Evolutionary conservation across 345 rosid genomes (phyloP), one percentile per base, ranked within the genome.

Genomic region (Excoecaria agallocha): DNA sequence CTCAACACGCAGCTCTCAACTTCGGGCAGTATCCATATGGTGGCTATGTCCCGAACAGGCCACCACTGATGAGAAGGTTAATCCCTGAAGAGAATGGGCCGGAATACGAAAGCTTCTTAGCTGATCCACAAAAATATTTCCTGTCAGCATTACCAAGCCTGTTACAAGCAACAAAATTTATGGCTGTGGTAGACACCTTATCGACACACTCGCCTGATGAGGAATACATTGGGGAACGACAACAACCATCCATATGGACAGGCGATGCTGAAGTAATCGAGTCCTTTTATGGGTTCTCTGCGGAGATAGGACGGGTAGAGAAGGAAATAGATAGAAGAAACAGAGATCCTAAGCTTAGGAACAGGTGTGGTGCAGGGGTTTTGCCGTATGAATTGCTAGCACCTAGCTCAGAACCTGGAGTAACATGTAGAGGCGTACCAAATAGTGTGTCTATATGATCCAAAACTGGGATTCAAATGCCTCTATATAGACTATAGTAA

Each of bases 21-120:
- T 96, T 96, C 15, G 99, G 98, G 46, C 99, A 96, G 77, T 96
- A 96, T 55, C 92, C 98, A 0, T 96, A 93, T 37, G 96, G 97
- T 0, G 99, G 99, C 0, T 96, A 85, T 30, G 94, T 96, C 63
- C 99, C 99, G 0, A 93, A 91, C 70, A 85, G 96, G 4, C 98
- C 99, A 3, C 93, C 99, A 0, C 68, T 96, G 8, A 93, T 93
- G 97, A 84, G 99, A 17, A 85, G 90, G 56, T 66, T 91, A 37
- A 85, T 96, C 62, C 98, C 99, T 2, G 92, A 89, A 12, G 91
- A 90, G 73, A 89, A 84, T 2, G 94, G 89, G 54, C 87, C 89
- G 0, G 98, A 93, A 63, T 88, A 84, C 52, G 66, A 66, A 19
- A 89, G 81, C 68, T 90, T 96, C 71, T 8, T 85, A 0, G 81